Base-by-base conservation (phyloP, 768 basidiomycete species). In the Suillus decipiens region DNA sequence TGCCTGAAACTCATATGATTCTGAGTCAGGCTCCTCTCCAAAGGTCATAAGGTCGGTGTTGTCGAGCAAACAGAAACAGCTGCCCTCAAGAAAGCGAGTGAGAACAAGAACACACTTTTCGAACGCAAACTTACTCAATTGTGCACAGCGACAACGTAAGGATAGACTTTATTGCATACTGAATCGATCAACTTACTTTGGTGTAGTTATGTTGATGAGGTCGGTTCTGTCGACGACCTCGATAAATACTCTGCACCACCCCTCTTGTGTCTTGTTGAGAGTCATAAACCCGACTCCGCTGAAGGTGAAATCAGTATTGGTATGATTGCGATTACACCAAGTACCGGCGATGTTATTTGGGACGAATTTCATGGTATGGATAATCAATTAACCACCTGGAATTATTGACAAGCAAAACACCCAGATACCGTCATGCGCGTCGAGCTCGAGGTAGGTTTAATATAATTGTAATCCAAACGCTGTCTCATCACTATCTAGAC, bases 271-370 rank as follows among this genome's bases (percentile, higher is more conserved):
- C 69, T 98, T 22, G 87, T 91, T 53, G 89, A 95, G 67, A 55
- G 61, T 42, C 56, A 64, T 1, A 36, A 66, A 68, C 33, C 73
- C 2, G 59, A 59, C 33, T 34, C 57, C 36, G 59, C 55, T 17
- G 70, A 66, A 31, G 73, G 69, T 5, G 68, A 81, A 58, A 82
- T 86, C 5, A 76, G 69, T 1, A 81, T 98, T 45, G 89, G 89
- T 9, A 80, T 98, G 75, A 81, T 98, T 39, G 84, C 86, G 17
- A 87, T 97, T 17, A 86, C 87, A 62, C 93, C 95, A 1, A 88
- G 88, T 54, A 97, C 95, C 0, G 96, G 96, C 1, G 96, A 97
- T 67, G 90, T 99, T 3, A 78, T 94, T 2, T 99, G 93, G 87
- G 96, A 99, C 70, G 86, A 92, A 61, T 96, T 96, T 70, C 82